Evolutionary conservation across 106 monocot species (phyloP).

Genomic region (Iris macrosiphon): DNA sequence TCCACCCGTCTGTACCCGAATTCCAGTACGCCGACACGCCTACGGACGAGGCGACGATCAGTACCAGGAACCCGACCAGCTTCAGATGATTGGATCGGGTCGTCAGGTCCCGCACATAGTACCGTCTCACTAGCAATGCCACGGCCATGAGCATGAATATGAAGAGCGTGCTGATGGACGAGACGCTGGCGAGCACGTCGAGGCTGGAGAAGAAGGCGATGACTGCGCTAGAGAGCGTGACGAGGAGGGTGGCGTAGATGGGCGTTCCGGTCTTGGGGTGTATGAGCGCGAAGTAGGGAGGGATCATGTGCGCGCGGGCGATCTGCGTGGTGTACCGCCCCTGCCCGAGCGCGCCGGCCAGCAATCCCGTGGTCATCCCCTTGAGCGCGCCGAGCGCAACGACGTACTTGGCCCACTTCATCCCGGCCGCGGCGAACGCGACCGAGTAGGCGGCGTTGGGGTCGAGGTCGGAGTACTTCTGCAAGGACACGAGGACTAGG

Average conservation of each 20-base stretch:
- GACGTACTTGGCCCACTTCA: constrained; percentile 77
- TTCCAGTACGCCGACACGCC: constrained; percentile 59
- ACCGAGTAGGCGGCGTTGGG: constrained; percentile 61
- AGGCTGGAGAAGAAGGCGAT: constrained; percentile 59
- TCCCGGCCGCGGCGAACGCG: constrained; percentile 62
- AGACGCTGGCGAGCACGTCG: constrained; percentile 38
- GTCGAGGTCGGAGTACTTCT: constrained; percentile 55
- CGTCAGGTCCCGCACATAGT: constrained; percentile 28
- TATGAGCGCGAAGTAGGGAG: constrained; percentile 46
- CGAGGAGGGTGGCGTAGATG: constrained; percentile 37
- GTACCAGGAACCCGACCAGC: constrained; percentile 15
- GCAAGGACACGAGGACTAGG: constrained; percentile 62
- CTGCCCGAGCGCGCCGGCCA: constrained; percentile 50
- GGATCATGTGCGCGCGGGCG: constrained; percentile 55
- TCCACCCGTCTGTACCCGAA: constrained; percentile 28
- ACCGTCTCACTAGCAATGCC: constrained; percentile 50
- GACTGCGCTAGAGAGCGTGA: constrained; percentile 23
- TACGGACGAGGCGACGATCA: constrained; percentile 34
- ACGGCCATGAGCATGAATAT: constrained; percentile 63
- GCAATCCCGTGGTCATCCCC: constrained; percentile 78
- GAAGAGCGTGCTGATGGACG: constrained; percentile 63
- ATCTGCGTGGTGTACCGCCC: constrained; percentile 65
- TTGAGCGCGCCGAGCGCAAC: constrained; percentile 80
- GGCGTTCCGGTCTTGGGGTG: constrained; percentile 59
- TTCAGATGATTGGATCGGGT: constrained; percentile 5